Base-by-base conservation (phyloP, 2,329 filamentous ascomycete species). In the Xylaria hypoxylon region DNA sequence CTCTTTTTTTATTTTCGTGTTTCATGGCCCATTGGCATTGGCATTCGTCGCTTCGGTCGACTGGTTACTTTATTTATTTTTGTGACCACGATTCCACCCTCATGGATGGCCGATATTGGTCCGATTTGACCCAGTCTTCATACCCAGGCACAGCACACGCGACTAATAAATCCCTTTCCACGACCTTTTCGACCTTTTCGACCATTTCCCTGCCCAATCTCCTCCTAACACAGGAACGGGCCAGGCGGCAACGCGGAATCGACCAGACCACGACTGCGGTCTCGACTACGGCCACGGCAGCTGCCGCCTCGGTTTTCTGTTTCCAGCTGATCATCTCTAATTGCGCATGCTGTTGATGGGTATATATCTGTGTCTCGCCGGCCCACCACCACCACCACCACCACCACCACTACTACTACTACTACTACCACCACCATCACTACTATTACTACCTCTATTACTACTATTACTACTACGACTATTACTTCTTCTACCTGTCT, bases 91-190 rank as follows among this genome's bases (percentile, higher is more conserved):
- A 65, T 38, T 58, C 63, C 57, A 62, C 42, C 44, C 60, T 64
- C 65, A 61, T 38, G 44, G 48, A 42, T 44, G 45, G 66, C 68
- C 66, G 66, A 70, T 68, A 59, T 67, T 67, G 59, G 63, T 69
- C 68, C 68, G 66, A 69, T 70, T 70, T 67, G 68, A 59, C 64
- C 60, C 62, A 68, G 47, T 19, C 45, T 31, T 52, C 31, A 47
- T 47, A 40, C 53, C 33, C 42, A 42, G 59, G 45, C 66, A 66
- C 59, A 58, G 48, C 58, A 57, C 63, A 57, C 40, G 22, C 62
- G 50, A 65, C 62, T 60, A 50, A 42, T 47, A 53, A 59, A 35
- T 2, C 38, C 47, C 53, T 31, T 63, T 42, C 33, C 45, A n/a
- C 40, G 56, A 40, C 33, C 38, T 60, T 47, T 38, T n/a, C n/a